Base-by-base conservation (phyloP, 2,329 filamentous ascomycete species). In the Ophiocordyceps camponoti-floridani region DNA sequence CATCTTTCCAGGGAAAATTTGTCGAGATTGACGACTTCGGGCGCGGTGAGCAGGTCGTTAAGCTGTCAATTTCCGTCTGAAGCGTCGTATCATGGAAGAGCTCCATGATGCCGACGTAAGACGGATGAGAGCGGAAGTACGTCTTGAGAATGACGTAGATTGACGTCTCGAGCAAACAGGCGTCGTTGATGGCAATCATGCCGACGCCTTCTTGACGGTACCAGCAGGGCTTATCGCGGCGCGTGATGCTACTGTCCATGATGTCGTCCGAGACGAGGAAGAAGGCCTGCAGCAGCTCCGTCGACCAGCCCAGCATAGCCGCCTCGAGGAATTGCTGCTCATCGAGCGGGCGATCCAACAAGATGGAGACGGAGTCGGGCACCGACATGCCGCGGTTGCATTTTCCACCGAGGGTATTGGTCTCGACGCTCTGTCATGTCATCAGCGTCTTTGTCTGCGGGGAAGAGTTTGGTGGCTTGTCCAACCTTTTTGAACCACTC, bases 321-420 rank as follows among this genome's bases (percentile, higher is more conserved):
- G 89, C 73, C 54, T 84, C 72, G 70, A 93, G 91, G 72, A 88
- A 94, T 66, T 96, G 82, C 47, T 89, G 76, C 49, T 84, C 73
- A 51, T 69, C 75, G 51, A 96, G 77, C 45, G 82, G 68, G 53
- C 76, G 69, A 53, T 64, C 72, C 58, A 88, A 75, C 50, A 96
- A 78, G 56, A 91, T 70, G 51, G 85, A 82, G 51, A 81, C 79
- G 42, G 87, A 91, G 67, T 98, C 91, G 53, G 91, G 82, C 48
- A 96, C 89, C 42, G 88, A 96, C 77, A 98, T 93, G 67, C 91
- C 91, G 58, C 91, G 86, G 70, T 98, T 98, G 71, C 88, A 94
- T 73, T 98, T 98, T 60, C 91, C 91, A 54, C 91, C 91, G 45
- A 91, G 69, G 7, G 85, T 78, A 68, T 98, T 98, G 67, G 77